Evolutionary conservation across 140 eudicot genomes (phyloP).

Genomic region (Oenanthe javanica): DNA sequence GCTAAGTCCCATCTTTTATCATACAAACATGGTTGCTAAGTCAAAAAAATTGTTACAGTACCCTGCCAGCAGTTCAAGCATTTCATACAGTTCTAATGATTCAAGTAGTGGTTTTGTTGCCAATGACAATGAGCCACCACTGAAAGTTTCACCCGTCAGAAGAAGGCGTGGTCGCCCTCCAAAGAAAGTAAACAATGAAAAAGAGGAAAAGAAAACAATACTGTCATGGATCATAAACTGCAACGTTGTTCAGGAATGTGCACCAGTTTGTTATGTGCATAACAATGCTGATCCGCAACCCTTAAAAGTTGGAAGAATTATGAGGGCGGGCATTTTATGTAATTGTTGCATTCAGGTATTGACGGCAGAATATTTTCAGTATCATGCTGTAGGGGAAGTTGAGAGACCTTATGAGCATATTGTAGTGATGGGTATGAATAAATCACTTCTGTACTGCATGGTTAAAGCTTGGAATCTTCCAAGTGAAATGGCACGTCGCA

Average conservation of each 20-base stretch:
- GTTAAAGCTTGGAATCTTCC: slow-evolving; percentile 35
- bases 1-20: neutral
- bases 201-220: slow-evolving; percentile 21
- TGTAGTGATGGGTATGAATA: neutral
- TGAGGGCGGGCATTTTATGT: slow-evolving; percentile 42
- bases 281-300: slow-evolving; percentile 1
- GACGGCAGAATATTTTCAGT: slow-evolving; percentile 23
- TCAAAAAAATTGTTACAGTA: neutral
- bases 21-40: neutral
- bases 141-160: neutral
- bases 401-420: slow-evolving; percentile 20
- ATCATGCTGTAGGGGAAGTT: slow-evolving; percentile 21
- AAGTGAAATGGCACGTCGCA: slow-evolving; percentile 17
- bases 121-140: neutral
- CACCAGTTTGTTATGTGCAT: slow-evolving; percentile 21
- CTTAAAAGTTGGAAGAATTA: slow-evolving; percentile 26
- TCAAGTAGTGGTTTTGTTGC: neutral
- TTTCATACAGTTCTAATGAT: neutral
- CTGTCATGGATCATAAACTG: slow-evolving; percentile 44
- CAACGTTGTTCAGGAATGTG: slow-evolving; percentile 21
- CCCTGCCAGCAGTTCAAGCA: neutral
- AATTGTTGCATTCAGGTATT: slow-evolving; percentile 32
- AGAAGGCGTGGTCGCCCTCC: slow-evolving; percentile 3
- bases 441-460: slow-evolving; percentile 34
- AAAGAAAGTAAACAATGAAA: neutral